Evolutionary conservation across 345 rosid species (phyloP), one percentile per base, ranked within the genome.

Genomic region (Gynandropsis gynandra): DNA sequence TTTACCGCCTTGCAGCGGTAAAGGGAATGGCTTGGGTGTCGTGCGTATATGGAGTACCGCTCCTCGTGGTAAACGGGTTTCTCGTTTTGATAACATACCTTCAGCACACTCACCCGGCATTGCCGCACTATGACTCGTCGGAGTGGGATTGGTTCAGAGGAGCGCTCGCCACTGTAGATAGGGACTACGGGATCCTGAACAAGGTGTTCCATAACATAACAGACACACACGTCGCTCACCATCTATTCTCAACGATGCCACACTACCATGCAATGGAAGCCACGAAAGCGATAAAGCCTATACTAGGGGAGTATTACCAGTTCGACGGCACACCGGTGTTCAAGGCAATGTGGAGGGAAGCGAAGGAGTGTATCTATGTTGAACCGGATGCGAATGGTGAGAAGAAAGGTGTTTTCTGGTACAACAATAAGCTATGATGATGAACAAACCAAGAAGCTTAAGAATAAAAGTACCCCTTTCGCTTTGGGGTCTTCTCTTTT

Each of bases 111-210:
- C 95, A 89, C 24, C 83, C 85, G 0, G 64, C 95, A 0, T 58
- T 86, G 59, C 97, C 97, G 0, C 97, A 83, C 51, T 89, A 89
- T 24, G 79, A 81, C 61, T 72, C 90, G 7, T 68, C 85, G 0
- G 90, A 81, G 56, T 89, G 97, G 97, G 97, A 86, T 33, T 89
- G 97, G 97, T 56, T 89, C 2, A 70, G 85, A 24, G 97, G 97
- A 48, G 96, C 90, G 33, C 58, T 86, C 35, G 76, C 90, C 7
- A 89, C 97, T 0, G 88, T 81, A 1, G 97, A 89, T 63, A 74
- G 94, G 52, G 94, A 83, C 59, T 89, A 86, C 12, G 97, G 96
- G 24, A 68, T 83, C 55, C 21, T 89, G 70, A 89, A 86, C 74
- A 80, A 75, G 76, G 79, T 89, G 32, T 78, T 86, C 82, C 96